A percentile compares a stretch with the other conserved stretches of the same genome.
These are phyloP conservation scores for Zizania latifolia DNA, from an alignment of 176 grass and related monocot species.

Conservation along the genomic window DNA sequence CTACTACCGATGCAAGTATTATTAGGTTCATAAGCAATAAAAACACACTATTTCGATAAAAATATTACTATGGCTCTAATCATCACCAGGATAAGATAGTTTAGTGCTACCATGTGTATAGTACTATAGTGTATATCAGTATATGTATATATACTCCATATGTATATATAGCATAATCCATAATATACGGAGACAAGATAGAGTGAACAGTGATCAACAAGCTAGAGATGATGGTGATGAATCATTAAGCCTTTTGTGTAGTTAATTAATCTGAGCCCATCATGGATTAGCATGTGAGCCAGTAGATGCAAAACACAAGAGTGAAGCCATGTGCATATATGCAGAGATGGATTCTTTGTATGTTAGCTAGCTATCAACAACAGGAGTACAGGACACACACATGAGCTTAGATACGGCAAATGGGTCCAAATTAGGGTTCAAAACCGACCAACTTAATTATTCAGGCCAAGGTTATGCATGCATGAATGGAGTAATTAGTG, in stretches of 20 bases:
- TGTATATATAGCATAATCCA: not conserved
- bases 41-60: too few relatives aligned
- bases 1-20: too few relatives aligned
- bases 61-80: too few relatives aligned
- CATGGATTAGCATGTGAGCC: not conserved
- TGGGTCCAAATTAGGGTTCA: slow-evolving; percentile 23
- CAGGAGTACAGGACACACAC: too few relatives aligned
- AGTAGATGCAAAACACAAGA: not conserved
- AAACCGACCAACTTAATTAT: not conserved
- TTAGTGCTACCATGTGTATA: too few relatives aligned
- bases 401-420: not conserved
- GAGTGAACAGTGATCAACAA: not conserved
- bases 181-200: not conserved
- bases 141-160: too few relatives aligned
- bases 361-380: not conserved
- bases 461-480: not conserved
- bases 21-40: too few relatives aligned
- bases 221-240: not conserved
- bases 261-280: not conserved
- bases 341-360: not conserved
- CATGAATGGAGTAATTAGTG: not conserved
- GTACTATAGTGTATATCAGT: too few relatives aligned
- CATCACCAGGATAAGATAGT: too few relatives aligned
- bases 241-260: not conserved
- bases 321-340: slow-evolving; percentile 12